A percentile compares a stretch with the other conserved stretches of the same genome.
These are phyloP conservation scores for Lolium rigidum DNA, from an alignment of 176 grass and related monocot species.

Conservation along the genomic window DNA sequence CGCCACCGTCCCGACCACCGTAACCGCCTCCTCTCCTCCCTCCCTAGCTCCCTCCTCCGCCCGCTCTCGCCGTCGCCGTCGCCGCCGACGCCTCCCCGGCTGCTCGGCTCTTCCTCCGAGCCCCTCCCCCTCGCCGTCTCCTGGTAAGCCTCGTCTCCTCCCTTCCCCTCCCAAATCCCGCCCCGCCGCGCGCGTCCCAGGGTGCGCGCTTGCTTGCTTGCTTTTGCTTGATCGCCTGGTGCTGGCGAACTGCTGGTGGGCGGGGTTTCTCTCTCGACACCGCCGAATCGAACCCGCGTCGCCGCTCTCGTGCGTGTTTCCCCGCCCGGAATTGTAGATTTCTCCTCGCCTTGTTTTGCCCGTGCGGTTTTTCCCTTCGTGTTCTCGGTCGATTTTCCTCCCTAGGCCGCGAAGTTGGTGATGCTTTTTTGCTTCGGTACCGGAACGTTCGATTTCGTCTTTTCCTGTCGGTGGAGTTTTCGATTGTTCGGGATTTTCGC, in stretches of 20 bases:
- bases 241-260: background rate
- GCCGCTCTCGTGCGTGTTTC: background rate
- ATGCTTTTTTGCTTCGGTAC: background rate
- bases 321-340: background rate
- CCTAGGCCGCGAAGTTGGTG: background rate
- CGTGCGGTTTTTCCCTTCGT: background rate
- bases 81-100: background rate
- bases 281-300: background rate
- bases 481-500: background rate
- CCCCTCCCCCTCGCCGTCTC: background rate
- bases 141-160: background rate
- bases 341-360: background rate
- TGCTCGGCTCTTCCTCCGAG: background rate
- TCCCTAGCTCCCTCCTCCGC: background rate
- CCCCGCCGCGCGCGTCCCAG: background rate
- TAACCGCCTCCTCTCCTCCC: background rate
- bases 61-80: background rate
- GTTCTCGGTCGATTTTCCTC: background rate
- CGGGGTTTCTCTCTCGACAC: background rate
- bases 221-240: background rate
- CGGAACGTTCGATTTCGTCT: background rate
- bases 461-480: background rate
- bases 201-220: slow-evolving; percentile 1
- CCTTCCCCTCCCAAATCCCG: too few relatives aligned
- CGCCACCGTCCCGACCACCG: background rate